Base-by-base conservation (phyloP, 192 early-diverging fungal genomes). In the Entomortierella parvispora region DNA sequence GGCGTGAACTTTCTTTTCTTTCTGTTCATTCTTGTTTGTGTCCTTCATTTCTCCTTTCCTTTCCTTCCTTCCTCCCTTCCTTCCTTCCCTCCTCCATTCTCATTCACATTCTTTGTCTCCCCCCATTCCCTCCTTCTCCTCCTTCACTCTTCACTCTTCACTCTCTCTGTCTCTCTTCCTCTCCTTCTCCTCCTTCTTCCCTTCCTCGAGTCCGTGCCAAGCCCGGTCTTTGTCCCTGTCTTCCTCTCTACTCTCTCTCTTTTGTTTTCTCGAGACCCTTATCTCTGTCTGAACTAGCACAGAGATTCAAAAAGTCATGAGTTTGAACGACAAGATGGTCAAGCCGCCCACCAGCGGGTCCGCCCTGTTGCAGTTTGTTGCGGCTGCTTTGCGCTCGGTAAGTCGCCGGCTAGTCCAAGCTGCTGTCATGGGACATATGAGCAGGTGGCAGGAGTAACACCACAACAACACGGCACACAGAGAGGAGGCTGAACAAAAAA, bases 341-440 rank as follows among this genome's bases (percentile, higher is more conserved):
- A 76, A 62, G 56, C 72, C 72, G 32, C 65, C 65, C 3, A 76
- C 72, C 0, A 49, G 72, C 47, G 72, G 72, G 49, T 76, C 72
- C 31, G 72, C 72, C 33, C 52, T 76, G n/a, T 33, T 76, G 20
- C 72, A 76, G 65, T 68, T 76, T 25, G 58, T 68, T 3, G 34
- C 72, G 9, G 72, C 72, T 5, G 72, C 72, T 32, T 58, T 76
- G 34, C 72, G 72, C 20, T 54, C 60, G 64, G 72, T 76, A 68
- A 58, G 40, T 2, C 15, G 17, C n/a, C 32, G 25, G 23, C 50
- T 45, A 7, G 25, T 29, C 33, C 29, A 1, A 43, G 4, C 49
- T 51, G n/a, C n/a, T n/a, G n/a, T n/a, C n/a, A n/a, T n/a, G n/a
- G n/a, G n/a, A n/a, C n/a, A n/a, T n/a, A n/a, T n/a, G n/a, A n/a